These are phyloP conservation scores for Aspergillus nidulans DNA, from an alignment of 495 filamentous ascomycete genomes.

Conservation along the genomic window DNA sequence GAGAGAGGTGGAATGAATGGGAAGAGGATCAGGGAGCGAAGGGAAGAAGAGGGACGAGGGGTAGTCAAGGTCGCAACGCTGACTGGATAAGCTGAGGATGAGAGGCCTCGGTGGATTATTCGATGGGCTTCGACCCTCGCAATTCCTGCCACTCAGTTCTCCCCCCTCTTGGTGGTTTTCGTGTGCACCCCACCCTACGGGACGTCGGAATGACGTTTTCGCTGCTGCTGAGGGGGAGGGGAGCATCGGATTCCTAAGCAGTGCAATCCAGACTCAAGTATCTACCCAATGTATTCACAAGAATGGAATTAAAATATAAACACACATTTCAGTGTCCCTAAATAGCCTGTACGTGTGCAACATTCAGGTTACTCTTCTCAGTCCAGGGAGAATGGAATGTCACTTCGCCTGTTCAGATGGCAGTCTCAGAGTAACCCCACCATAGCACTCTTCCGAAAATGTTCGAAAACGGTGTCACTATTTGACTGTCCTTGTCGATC, in stretches of 20 bases:
- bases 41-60: slow-evolving; percentile 17
- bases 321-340: not conserved
- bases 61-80: slow-evolving; percentile 21
- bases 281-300: not conserved
- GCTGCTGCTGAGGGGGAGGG: slow-evolving; percentile 1
- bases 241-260: slow-evolving; percentile 25
- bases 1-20: slow-evolving; percentile 10
- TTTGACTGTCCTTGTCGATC: not conserved
- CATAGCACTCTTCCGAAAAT: slow-evolving; percentile 3
- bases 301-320: not conserved
- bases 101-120: slow-evolving; percentile 10
- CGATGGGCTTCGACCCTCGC: slow-evolving; percentile 17
- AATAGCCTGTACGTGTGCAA: not conserved
- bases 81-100: slow-evolving; percentile 10
- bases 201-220: slow-evolving; percentile 25
- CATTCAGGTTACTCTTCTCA: not conserved
- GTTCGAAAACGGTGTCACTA: not conserved
- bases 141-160: not conserved
- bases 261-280: slow-evolving; percentile 11
- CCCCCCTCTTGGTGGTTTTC: slow-evolving; percentile 5
- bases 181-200: slow-evolving; percentile 26
- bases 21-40: slow-evolving; percentile 13
- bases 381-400: not conserved
- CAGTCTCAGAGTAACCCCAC: slow-evolving; percentile 17
- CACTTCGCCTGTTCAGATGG: not conserved